Conservation (phyloP, 768 basidiomycete genomes). For the Collybiopsis confluens region DNA sequence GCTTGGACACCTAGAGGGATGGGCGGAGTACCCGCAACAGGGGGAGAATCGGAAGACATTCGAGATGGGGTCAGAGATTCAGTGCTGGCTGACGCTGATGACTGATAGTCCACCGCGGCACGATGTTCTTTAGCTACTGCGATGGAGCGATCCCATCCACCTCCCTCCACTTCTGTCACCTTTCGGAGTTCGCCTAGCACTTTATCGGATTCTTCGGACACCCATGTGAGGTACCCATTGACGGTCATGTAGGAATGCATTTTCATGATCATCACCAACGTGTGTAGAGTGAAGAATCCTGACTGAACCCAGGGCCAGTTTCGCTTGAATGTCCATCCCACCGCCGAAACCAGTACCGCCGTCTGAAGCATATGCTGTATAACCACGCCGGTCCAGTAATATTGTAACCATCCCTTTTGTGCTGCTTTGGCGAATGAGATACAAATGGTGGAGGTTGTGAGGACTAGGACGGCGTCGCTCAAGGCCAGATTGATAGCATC, state of each 20-base stretch:
- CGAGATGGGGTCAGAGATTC: conserved; percentile 19
- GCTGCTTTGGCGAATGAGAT: conserved; percentile 82
- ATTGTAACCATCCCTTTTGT: conserved; percentile 74
- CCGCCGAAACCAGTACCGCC: conserved; percentile 60
- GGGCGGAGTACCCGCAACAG: conserved; percentile 37
- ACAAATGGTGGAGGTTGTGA: conserved; percentile 65
- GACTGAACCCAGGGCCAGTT: conserved; percentile 99
- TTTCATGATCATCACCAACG: conserved; percentile 90
- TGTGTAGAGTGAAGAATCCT: conserved; percentile 84
- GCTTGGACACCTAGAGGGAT: conserved; percentile 41
- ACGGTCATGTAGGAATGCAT: conserved; percentile 91
- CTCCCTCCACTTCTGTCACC: conserved; percentile 45
- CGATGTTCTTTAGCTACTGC: conserved; percentile 42
- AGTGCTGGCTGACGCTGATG: too few species aligned
- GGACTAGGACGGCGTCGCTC: conserved; percentile 78
- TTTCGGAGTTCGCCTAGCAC: conserved; percentile 41
- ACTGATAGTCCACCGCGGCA: conserved; percentile 32
- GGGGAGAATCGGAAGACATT: conserved; percentile 22
- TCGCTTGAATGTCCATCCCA: conserved; percentile 92
- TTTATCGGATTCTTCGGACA: conserved; percentile 41
- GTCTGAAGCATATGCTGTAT: conserved; percentile 84
- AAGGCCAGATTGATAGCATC: conserved; percentile 81
- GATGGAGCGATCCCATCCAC: conserved; percentile 63
- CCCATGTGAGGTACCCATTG: conserved; percentile 76
- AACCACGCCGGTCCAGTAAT: conserved; percentile 69